phyloP scores from a whole-genome alignment of 2,329 filamentous ascomycete species.

The Cytospora piceicola region DNA sequence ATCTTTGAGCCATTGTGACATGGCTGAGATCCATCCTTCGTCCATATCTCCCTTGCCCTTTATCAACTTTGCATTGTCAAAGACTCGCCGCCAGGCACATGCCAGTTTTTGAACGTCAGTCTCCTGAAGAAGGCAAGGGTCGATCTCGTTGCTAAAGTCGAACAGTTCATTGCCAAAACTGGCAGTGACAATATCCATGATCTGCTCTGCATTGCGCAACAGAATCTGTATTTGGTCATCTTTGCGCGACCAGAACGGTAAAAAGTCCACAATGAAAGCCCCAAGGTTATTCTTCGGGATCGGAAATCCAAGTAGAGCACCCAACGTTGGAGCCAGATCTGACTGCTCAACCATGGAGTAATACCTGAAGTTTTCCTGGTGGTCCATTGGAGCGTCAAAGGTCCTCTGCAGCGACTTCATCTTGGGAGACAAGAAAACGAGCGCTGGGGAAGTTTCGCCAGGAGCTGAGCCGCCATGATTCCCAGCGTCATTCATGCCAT shows the following conservation, averaged over 20 bases:
- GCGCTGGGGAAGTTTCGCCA: constrained; percentile 90
- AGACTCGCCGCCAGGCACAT: constrained; percentile 67
- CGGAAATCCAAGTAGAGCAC: constrained; percentile 83
- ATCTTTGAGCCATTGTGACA: constrained; percentile 65
- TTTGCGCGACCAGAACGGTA: constrained; percentile 71
- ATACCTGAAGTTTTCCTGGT: constrained; percentile 75
- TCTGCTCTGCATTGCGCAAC: constrained; percentile 78
- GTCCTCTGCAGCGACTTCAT: constrained; percentile 59
- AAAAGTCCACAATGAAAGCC: constrained; percentile 78
- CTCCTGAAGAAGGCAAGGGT: constrained; percentile 43
- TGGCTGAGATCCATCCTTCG: constrained; percentile 47
- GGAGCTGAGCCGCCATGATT: constrained; percentile 94
- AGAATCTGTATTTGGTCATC: constrained; percentile 69
- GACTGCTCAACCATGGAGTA: constrained; percentile 90
- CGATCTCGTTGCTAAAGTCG: constrained; percentile 35
- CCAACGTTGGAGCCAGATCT: constrained; percentile 88
- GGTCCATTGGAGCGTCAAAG: constrained; percentile 57
- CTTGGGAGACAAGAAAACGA: constrained; percentile 90
- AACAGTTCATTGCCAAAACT: constrained; percentile 63
- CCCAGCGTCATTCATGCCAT: constrained; percentile 99
- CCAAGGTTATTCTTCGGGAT: constrained; percentile 89
- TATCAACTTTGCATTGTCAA: constrained; percentile 31
- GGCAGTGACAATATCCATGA: constrained; percentile 75
- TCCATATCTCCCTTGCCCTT: constrained; percentile 37
- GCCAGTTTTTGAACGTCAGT: constrained; percentile 61